Evolutionary conservation across 805 yeast genomes (phyloP), one percentile per base, ranked within the genome.

Genomic region (Candida pini): DNA sequence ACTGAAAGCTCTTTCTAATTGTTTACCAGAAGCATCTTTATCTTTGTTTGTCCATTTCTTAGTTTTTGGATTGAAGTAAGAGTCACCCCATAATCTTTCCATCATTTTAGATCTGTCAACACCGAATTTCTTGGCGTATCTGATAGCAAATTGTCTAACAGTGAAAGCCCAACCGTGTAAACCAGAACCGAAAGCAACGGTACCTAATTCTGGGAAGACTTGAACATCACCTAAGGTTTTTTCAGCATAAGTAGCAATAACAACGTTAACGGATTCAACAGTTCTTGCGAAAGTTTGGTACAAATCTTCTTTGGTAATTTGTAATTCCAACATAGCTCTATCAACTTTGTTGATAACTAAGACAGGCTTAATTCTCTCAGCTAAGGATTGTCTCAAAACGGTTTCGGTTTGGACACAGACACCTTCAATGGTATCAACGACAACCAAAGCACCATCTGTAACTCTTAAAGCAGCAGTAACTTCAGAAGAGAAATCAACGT

Each of bases 91-190:
- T 70, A 90, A 80, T 78, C 97, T 84, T 73, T 86, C 90, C 96
- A 87, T 86, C 97, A 90, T 88, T 86, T 92, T 90, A 47, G 65
- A 53, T 69, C 86, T 81, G 85, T 90, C 97, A 64, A 90, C 97
- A 88, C 97, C 97, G 68, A 92, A 90, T 76, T 90, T 92, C 88
- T 89, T 88, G 68, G 96, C 79, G 81, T 92, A 90, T 77, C 96
- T 86, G 73, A 76, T 70, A 60, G 97, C 97, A 59, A 90, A 90
- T 78, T 90, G 97, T 73, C 98, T 87, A 66, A 90, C 83, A 59
- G 98, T 90, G 90, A 90, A 90, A 67, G 97, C 97, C 98, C 98
- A 90, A 73, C 98, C 98, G 81, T 90, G 98, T 66, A 90, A 78
- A 84, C 97, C 98, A 69, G 97, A 92, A 78, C 96, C 97, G 73